phyloP scores from a whole-genome alignment of 1,284 basidiomycete genomes.

The Microbotryum silenes-acaulis region DNA sequence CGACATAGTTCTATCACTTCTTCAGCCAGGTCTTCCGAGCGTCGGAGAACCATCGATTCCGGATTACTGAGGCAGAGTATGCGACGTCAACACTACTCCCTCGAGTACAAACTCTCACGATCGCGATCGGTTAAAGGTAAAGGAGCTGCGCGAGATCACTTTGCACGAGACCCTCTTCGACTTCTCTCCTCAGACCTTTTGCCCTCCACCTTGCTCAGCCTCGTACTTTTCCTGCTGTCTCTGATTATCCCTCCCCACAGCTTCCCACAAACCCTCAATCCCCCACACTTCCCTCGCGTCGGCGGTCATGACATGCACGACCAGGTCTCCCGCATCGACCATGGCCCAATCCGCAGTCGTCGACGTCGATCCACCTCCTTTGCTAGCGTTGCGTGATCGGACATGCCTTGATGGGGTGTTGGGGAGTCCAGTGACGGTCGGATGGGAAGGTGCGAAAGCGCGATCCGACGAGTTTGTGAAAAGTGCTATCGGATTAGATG shows the following conservation, averaged over 20 bases:
- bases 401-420: slow-evolving; percentile 22
- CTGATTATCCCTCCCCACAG: slow-evolving; percentile 1
- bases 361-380: slow-evolving; percentile 8
- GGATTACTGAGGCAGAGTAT: no score
- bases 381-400: slow-evolving; percentile 8
- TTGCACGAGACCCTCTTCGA: no score
- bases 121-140: no score
- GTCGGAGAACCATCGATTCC: no score
- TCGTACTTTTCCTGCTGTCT: no score
- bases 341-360: slow-evolving; percentile 30
- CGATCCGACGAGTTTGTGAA: neutral
- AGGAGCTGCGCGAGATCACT: no score
- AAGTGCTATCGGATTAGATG: slow-evolving; percentile 19
- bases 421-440: slow-evolving; percentile 22
- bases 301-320: slow-evolving; percentile 36
- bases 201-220: no score
- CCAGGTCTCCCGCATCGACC: slow-evolving; percentile 33
- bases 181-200: no score
- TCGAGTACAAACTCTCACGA: no score
- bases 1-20: no score
- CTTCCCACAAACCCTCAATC: slow-evolving; percentile 32
- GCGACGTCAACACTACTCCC: no score
- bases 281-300: slow-evolving; percentile 31
- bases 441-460: slow-evolving; percentile 21
- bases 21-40: no score